Conservation (phyloP, 768 basidiomycete species). For the Kwoniella newhampshirensis region DNA sequence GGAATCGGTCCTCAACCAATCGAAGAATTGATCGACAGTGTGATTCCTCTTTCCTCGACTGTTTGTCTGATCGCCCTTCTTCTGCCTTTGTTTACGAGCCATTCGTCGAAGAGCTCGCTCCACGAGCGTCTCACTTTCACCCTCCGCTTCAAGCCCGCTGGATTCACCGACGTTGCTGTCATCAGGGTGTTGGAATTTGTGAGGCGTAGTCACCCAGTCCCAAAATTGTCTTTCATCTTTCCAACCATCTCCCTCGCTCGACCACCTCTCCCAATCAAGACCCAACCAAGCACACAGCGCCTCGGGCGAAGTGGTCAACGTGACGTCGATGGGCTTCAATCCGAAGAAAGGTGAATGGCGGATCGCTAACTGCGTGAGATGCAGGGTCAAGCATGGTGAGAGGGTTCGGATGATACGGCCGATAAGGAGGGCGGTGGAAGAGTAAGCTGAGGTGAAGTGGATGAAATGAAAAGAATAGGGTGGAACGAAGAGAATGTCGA, state of each 20-base stretch:
- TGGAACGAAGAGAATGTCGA: conserved; percentile 34
- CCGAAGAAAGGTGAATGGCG: conserved; percentile 35
- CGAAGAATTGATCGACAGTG: conserved; percentile 16
- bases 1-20: conserved; percentile 9
- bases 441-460: conserved; percentile 24
- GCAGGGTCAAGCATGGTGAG: conserved; percentile 24
- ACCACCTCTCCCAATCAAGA: conserved; percentile 28
- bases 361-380: conserved; percentile 25
- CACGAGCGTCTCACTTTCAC: background rate
- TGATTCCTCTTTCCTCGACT: conserved; percentile 5
- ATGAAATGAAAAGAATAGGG: conserved; percentile 19
- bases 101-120: background rate
- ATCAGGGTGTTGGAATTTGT: conserved; percentile 1
- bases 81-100: background rate
- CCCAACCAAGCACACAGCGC: conserved; percentile 33
- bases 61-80: background rate
- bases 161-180: conserved; percentile 5
- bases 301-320: conserved; percentile 18
- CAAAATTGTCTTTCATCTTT: conserved; percentile 22
- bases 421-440: conserved; percentile 24
- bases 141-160: background rate
- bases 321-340: conserved; percentile 26
- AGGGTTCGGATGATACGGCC: conserved; percentile 21
- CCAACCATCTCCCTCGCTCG: conserved; percentile 3
- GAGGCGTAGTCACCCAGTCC: conserved; percentile 27